Evolutionary conservation across 2,329 filamentous ascomycete genomes (phyloP), one percentile per base, ranked within the genome.

Genomic region (Pseudogymnoascus sp.): DNA sequence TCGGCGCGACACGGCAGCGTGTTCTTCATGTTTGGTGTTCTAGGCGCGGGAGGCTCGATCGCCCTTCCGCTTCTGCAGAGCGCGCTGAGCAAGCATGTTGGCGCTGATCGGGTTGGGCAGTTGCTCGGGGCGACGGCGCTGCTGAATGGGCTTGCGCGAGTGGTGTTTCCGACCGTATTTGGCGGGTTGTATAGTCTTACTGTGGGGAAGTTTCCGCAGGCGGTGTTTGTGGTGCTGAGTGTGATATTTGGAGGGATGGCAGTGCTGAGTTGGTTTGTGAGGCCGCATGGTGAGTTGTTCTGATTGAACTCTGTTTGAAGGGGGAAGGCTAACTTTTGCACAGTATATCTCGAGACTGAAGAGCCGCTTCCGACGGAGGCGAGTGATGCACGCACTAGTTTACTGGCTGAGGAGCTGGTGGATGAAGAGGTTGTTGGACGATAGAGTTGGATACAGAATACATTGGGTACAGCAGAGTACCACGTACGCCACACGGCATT

Each of bases 71-170:
- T 90, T 0, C 79, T 96, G 58, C 91, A 96, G 70, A 87, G 89
- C 1, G 83, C 88, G 0, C 77, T 97, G 58, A 97, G 91, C 18
- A 97, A 97, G 71, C 94, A 97, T 72, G 87, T 97, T 0, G 90
- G 92, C 0, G 79, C 85, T 0, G 89, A 94, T 65, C 83, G 83
- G 54, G 87, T 94, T 0, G 94, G 94, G 0, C 86, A 94, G 71
- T 77, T 97, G n/a, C 81, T 99, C 0, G 94, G 94, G 20, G 92
- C 91, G 1, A 88, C 87, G 14, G 94, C 93, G 0, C 78, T 97
- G 64, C 75, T 97, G 62, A 93, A 97, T 74, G 89, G 91, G 1
- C 75, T 96, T 35, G 84, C 89, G 2, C 80, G 91, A 64, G 85
- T 97, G 2, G 72, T 96, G 11, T 86, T 88, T 0, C 94, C 94